phyloP scores from a whole-genome alignment of 2,329 filamentous ascomycete genomes.

The Aspergillus sp. region DNA sequence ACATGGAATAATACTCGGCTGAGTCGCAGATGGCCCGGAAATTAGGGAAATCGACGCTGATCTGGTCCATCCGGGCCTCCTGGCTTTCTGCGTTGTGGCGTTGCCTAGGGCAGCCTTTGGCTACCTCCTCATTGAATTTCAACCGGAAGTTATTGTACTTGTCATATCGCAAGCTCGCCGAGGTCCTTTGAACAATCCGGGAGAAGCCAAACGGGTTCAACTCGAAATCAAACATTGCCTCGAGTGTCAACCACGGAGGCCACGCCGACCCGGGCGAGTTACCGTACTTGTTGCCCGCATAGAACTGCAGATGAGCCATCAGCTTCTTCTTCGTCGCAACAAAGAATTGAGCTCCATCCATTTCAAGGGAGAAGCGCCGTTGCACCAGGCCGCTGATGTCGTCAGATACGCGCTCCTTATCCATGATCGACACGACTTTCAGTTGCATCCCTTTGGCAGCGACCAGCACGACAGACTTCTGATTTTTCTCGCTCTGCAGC shows the following conservation, averaged over 20 bases:
- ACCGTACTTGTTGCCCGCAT: constrained; percentile 88
- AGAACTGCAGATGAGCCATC: constrained; percentile 77
- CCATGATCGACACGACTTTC: constrained; percentile 96
- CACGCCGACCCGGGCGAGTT: constrained; percentile 75
- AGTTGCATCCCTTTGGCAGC: constrained; percentile 97
- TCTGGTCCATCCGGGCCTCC: constrained; percentile 83
- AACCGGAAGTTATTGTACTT: constrained; percentile 96
- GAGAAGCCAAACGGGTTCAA: constrained; percentile 96
- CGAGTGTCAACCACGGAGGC: constrained; percentile 97
- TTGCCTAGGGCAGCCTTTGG: constrained; percentile 47
- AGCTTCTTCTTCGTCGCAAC: constrained; percentile 92
- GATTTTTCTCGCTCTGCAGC: constrained; percentile 95
- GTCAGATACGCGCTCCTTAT: constrained; percentile 85
- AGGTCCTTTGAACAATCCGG: constrained; percentile 92
- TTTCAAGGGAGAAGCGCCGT: constrained; percentile 82
- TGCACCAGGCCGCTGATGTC: constrained; percentile 92
- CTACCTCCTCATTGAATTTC: constrained; percentile 93
- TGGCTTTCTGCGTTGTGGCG: constrained; percentile 35
- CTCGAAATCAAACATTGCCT: constrained; percentile 96
- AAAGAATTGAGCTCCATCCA: constrained; percentile 98
- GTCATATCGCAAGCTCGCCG: constrained; percentile 86
- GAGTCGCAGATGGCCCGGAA: constrained; percentile 94
- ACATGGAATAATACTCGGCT: constrained; percentile 92
- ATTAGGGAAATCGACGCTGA: constrained; percentile 94
- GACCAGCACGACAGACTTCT: constrained; percentile 90